Percentiles rank a stretch among this genome's conserved stretches.
Evolutionary conservation across 129 eudicot species (phyloP).

Genomic region (Flaveria bidentis): DNA sequence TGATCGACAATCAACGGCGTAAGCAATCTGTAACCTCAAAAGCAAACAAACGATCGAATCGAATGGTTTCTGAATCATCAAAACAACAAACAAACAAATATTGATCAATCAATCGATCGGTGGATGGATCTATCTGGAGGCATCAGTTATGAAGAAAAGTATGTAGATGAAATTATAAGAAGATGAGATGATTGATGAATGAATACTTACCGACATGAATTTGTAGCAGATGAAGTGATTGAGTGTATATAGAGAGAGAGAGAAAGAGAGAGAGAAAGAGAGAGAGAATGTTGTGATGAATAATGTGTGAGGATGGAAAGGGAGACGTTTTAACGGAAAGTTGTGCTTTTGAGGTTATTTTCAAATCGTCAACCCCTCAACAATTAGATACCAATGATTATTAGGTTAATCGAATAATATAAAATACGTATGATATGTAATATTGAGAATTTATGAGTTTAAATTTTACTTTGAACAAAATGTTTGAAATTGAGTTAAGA

Average conservation of each 20-base stretch:
- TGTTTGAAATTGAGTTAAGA: no score
- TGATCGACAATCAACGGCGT: slow-evolving; percentile 8
- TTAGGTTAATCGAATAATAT: no score
- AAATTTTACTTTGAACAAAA: no score
- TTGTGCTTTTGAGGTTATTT: not conserved
- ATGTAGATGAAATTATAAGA: not conserved
- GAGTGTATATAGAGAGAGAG: slow-evolving; percentile 19
- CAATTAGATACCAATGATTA: no score
- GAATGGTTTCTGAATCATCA: not conserved
- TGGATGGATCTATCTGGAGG: slow-evolving; percentile 9
- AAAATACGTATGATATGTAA: no score
- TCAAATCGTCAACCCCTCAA: no score
- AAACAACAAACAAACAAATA: not conserved
- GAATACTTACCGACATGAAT: slow-evolving; percentile 60
- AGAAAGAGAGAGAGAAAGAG: slow-evolving; percentile 21
- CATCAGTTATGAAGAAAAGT: not conserved
- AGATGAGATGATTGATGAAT: not conserved
- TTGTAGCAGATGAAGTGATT: slow-evolving; percentile 30
- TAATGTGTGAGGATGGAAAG: slow-evolving; percentile 23
- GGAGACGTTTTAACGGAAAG: slow-evolving; percentile 31
- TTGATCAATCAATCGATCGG: not conserved
- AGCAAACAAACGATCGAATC: slow-evolving; percentile 13
- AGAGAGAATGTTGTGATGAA: slow-evolving; percentile 29
- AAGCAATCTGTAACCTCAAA: not conserved
- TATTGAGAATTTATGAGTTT: no score